Evolutionary conservation across 768 basidiomycete genomes (phyloP).

Genomic region (Pleurotus platypus): DNA sequence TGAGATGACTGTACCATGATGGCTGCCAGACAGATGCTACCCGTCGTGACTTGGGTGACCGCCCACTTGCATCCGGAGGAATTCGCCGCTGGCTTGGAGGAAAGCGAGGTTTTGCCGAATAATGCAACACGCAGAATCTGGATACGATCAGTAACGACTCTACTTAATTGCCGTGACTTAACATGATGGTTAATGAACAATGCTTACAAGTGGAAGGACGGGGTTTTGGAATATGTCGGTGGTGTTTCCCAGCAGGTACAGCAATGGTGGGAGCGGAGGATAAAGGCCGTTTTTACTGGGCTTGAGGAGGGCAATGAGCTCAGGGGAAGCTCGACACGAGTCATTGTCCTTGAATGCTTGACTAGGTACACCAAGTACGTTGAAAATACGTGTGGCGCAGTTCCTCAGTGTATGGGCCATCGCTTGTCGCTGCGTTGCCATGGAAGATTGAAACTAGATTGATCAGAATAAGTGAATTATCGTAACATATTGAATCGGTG

Average conservation of each 20-base stretch:
- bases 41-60: background rate
- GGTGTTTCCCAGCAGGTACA: background rate
- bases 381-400: background rate
- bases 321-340: background rate
- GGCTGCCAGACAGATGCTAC: background rate
- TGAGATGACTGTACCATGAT: background rate
- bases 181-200: background rate
- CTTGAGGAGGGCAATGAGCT: background rate
- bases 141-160: background rate
- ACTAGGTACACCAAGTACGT: background rate
- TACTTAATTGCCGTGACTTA: no score
- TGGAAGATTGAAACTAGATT: background rate
- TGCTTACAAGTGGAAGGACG: background rate
- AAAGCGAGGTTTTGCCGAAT: no score
- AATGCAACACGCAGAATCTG: background rate
- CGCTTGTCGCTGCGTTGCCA: background rate
- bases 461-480: background rate
- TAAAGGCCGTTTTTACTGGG: background rate
- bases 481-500: no score
- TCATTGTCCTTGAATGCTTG: background rate
- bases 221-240: background rate
- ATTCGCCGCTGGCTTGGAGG: background rate
- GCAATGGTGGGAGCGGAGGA: background rate
- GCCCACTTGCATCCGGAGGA: background rate
- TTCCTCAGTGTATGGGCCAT: background rate